phyloP scores from a whole-genome alignment of 2,329 filamentous ascomycete species.

The Berkeleyomyces rouxiae region DNA sequence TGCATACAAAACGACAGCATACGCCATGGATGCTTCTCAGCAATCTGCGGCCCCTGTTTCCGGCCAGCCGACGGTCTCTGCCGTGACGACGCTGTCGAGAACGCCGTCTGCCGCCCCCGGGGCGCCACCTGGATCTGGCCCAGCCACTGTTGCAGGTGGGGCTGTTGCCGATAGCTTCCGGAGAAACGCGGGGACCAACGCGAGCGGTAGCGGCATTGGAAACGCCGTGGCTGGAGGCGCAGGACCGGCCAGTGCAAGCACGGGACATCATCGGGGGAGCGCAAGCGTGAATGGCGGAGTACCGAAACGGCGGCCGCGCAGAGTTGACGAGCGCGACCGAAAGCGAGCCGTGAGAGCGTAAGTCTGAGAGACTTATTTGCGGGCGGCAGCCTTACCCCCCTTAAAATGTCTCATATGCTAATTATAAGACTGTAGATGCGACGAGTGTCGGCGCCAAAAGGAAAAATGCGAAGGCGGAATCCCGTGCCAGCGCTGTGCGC shows the following conservation, averaged over 20 bases:
- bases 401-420: background rate
- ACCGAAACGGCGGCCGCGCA: constrained; percentile 16
- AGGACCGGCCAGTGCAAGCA: background rate
- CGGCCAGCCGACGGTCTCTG: background rate
- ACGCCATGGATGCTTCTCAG: constrained; percentile 1
- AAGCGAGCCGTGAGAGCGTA: constrained; percentile 19
- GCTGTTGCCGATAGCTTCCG: background rate
- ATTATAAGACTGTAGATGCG: constrained; percentile 26
- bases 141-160: background rate
- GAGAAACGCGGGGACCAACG: background rate
- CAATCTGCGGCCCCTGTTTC: background rate
- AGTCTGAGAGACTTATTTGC: constrained; percentile 1
- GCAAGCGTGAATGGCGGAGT: constrained; percentile 6
- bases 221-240: background rate
- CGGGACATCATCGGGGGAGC: background rate
- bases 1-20: background rate
- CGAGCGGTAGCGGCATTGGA: constrained; percentile 11
- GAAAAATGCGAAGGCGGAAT: constrained; percentile 40
- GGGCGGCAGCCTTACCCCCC: constrained; percentile 1
- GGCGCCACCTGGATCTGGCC: background rate
- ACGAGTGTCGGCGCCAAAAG: constrained; percentile 37
- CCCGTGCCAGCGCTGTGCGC: constrained; percentile 35
- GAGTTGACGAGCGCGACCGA: constrained; percentile 18
- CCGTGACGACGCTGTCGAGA: background rate
- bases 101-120: background rate